phyloP scores from a whole-genome alignment of 805 yeast genomes.

The Ogataea wickerhamii region DNA sequence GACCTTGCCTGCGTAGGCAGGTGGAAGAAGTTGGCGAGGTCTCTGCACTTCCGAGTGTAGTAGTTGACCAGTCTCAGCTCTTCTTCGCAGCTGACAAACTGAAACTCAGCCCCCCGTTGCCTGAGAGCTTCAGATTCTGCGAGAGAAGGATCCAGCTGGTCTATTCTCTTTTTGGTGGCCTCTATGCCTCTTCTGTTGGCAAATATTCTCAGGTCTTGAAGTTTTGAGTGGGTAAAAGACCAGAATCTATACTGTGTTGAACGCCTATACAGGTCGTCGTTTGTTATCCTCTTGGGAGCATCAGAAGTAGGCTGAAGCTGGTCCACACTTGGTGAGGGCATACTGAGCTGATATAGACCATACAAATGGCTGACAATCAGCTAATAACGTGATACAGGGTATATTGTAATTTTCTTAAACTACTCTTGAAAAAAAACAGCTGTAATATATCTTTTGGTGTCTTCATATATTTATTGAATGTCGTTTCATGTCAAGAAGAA shows the following conservation, averaged over 20 bases:
- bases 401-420: too few relatives aligned
- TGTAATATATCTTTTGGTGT: conserved; percentile 11
- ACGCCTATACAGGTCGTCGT: conserved; percentile 84
- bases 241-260: conserved; percentile 82
- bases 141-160: conserved; percentile 10
- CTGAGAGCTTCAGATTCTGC: conserved; percentile 19
- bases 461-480: conserved; percentile 17
- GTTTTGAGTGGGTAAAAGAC: conserved; percentile 69
- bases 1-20: conserved; percentile 87
- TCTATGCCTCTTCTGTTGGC: conserved; percentile 55
- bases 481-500: conserved; percentile 19
- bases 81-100: conserved; percentile 60
- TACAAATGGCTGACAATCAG: not conserved
- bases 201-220: conserved; percentile 44
- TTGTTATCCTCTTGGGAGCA: conserved; percentile 44
- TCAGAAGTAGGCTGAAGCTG: not conserved
- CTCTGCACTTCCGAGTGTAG: conserved; percentile 68
- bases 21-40: conserved; percentile 66
- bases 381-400: too few relatives aligned
- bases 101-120: conserved; percentile 25
- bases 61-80: conserved; percentile 64
- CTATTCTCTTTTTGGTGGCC: conserved; percentile 31
- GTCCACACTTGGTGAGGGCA: not conserved
- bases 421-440: conserved; percentile 7
- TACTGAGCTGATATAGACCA: not conserved